Evolutionary conservation across 2,329 filamentous ascomycete species (phyloP).

Genomic region (Calycina herbarum): DNA sequence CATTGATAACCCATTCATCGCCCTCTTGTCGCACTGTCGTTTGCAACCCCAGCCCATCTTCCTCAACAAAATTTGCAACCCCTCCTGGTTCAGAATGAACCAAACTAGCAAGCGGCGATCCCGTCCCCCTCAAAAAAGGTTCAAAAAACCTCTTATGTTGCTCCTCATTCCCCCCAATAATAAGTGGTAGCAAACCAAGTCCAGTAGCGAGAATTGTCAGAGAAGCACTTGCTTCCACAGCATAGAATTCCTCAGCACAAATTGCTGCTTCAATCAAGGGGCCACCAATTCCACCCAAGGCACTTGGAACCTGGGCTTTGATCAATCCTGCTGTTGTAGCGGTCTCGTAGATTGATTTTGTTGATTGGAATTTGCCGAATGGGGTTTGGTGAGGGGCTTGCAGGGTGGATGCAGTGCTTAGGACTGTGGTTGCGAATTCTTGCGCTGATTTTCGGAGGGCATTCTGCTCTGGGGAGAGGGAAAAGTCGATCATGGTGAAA

Average conservation of each 20-base stretch:
- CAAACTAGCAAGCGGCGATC: conserved; percentile 49
- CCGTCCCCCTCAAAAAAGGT: conserved; percentile 47
- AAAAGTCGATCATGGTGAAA: conserved; percentile 31
- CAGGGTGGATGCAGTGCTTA: conserved; percentile 8
- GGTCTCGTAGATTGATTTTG: conserved; percentile 45
- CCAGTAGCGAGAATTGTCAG: conserved; percentile 53
- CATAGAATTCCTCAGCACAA: conserved; percentile 52
- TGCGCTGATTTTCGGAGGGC: conserved; percentile 26
- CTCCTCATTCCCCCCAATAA: conserved; percentile 43
- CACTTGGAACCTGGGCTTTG: conserved; percentile 46
- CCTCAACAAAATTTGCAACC: conserved; percentile 50
- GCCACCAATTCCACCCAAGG: conserved; percentile 45
- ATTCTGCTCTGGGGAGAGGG: conserved; percentile 31
- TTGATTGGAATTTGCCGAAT: conserved; percentile 46
- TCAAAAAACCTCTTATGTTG: conserved; percentile 43
- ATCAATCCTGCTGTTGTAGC: conserved; percentile 46
- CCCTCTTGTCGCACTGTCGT: conserved; percentile 49
- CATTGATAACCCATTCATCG: conserved; percentile 51
- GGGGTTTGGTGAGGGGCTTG: background rate
- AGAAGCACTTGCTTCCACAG: conserved; percentile 48
- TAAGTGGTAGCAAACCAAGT: conserved; percentile 51
- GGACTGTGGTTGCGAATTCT: conserved; percentile 27
- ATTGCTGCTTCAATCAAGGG: conserved; percentile 50
- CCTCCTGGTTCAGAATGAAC: conserved; percentile 53
- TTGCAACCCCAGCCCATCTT: conserved; percentile 46